Evolutionary conservation across 2,329 filamentous ascomycete genomes (phyloP), one percentile per base, ranked within the genome.

Genomic region (Cercospora zeina): DNA sequence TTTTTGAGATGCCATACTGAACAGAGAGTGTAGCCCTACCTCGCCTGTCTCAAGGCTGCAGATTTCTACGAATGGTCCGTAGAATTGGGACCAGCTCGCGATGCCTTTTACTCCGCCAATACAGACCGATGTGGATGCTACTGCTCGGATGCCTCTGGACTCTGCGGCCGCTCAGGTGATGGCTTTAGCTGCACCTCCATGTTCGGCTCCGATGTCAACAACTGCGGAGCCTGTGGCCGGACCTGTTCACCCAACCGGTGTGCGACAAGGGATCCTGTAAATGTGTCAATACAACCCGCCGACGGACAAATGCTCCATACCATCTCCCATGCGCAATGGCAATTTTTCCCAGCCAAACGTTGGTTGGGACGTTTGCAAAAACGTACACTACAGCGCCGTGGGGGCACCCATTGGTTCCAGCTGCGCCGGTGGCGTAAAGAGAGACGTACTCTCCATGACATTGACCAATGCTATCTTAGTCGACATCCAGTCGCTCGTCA

Each of bases 151-250:
- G n/a, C n/a, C 8, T 21, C 14, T 7, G 51, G 45, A 2, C 47
- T 59, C 30, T 63, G 61, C 21, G 42, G 58, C 14, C 54, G 36
- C 3, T 11, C 21, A 13, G 54, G 37, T 3, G 21, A 47, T 4
- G 16, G 30, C 27, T 30, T 21, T 9, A n/a, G 6, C 27, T 63
- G 61, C 57, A 45, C 57, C 6, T 49, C 54, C 31, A 49, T 60
- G 13, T 51, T 49, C n/a, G 39, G 58, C 11, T 16, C 24, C 14
- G 62, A 64, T 21, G 14, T 33, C 11, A 14, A 14, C 1, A 64
- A 64, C 39, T 64, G 62, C 16, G 62, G 62, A n/a, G 62, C 59
- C 7, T 64, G 62, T 36, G 59, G 45, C 2, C 49, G 62, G 30
- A 61, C 47, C 4, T 63, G 62, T 30, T 24, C 39, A 1, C 14